Base-by-base conservation (phyloP, 805 yeast genomes). In the Yarrowia sp. region DNA sequence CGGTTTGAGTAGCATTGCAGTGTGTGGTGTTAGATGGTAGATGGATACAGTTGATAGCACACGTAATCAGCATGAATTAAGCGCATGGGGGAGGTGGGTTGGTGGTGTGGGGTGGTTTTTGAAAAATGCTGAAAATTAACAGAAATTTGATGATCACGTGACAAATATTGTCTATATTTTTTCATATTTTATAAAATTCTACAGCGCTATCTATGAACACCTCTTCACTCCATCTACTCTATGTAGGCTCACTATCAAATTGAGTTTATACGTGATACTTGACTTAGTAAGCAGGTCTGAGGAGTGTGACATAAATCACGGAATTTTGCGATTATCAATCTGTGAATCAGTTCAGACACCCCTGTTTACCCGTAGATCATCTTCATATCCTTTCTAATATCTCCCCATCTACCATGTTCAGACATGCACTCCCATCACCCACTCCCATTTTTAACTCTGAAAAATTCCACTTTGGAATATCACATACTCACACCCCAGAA, bases 61-160 rank as follows among this genome's bases (percentile, higher is more conserved):
- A 53, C 58, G 58, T 53, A 38, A 35, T 11, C 9, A 53, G 59
- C 59, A 53, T 53, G 45, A 53, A 53, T 53, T 53, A 53, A 53
- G 59, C 59, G 59, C 45, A 8, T 9, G 32, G 11, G 58, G 32
- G 16, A 38, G n/a, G 38, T 26, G 36, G 16, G 7, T 19, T 14
- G 26, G 15, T 22, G 41, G 22, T 8, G 41, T 3, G 3, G 55
- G 19, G 26, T 16, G 32, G 14, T 5, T 5, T 42, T 42, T 15
- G n/a, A 5, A n/a, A 42, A 42, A 3, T 15, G 19, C n/a, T 8
- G 9, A 19, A 15, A 42, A 42, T 15, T 8, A 2, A 15, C 5
- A 0, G 3, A 15, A 14, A 26, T 1, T 26, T 3, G 2, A 26
- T 5, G 32, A 2, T 26, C 3, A 26, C 32, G 32, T 26, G 32